phyloP scores from a whole-genome alignment of 2,329 filamentous ascomycete genomes.

The Colletotrichum horii region DNA sequence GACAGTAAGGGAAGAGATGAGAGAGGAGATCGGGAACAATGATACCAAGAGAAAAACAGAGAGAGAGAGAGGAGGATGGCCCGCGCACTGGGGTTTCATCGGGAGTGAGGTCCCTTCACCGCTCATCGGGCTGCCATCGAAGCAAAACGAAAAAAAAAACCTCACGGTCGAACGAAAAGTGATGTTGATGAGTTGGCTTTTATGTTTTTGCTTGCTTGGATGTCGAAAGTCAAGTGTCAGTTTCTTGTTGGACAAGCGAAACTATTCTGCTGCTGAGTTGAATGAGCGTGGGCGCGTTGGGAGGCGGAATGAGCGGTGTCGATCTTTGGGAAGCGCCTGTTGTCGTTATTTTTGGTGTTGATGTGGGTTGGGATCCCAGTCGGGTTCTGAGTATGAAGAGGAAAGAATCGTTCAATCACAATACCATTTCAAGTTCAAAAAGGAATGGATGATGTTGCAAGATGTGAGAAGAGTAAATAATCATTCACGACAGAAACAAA shows the following conservation, averaged over 20 bases:
- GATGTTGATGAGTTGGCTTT: background rate
- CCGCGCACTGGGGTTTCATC: background rate
- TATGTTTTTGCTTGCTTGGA: background rate
- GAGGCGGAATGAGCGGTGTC: background rate
- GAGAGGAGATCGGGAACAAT: background rate
- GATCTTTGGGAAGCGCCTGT: background rate
- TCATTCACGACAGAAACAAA: background rate
- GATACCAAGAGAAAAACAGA: background rate
- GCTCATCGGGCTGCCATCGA: no score
- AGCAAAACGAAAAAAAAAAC: background rate
- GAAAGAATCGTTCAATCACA: background rate
- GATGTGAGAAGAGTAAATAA: background rate
- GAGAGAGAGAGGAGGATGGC: background rate
- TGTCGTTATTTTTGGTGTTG: background rate
- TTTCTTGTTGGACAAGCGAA: background rate
- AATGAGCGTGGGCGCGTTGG: background rate
- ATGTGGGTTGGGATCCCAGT: background rate
- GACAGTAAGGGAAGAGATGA: background rate
- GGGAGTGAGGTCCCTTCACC: background rate
- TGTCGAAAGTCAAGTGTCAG: background rate
- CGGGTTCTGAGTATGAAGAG: background rate
- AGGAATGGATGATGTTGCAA: background rate
- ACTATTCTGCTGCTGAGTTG: background rate
- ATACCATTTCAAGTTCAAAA: background rate
- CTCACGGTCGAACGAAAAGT: background rate